Percentiles rank a stretch among this genome's conserved stretches.
Conservation (phyloP, 345 rosid species). For the Geranium brycei region DNA sequence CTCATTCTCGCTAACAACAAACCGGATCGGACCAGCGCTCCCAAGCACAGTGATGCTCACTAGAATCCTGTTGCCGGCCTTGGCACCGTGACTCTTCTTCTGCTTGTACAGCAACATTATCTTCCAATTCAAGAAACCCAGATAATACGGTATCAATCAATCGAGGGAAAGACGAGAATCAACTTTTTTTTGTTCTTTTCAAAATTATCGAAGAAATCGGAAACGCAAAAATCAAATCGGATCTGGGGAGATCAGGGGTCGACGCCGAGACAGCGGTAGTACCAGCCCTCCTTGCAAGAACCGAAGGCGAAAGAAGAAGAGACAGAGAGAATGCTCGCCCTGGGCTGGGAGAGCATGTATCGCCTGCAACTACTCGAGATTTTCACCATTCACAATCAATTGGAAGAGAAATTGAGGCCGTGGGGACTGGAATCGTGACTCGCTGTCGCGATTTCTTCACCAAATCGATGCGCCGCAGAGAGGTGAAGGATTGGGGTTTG, state of each 20-base stretch:
- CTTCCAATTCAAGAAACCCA: neutral
- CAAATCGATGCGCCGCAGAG: too few relatives aligned
- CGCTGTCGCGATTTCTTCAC: too few relatives aligned
- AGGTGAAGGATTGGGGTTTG: too few relatives aligned
- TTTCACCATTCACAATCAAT: conserved; percentile 91
- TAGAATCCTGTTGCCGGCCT: conserved; percentile 49
- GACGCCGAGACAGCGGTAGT: conserved; percentile 74
- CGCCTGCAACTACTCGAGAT: conserved; percentile 26
- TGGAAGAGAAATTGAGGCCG: too few relatives aligned
- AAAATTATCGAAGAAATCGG: neutral
- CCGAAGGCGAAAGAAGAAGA: conserved; percentile 48
- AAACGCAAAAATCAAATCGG: neutral
- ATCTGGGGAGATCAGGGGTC: conserved; percentile 38
- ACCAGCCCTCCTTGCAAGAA: conserved; percentile 87
- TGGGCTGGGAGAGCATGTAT: conserved; percentile 77
- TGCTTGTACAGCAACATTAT: conserved; percentile 58
- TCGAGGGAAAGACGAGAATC: conserved; percentile 1
- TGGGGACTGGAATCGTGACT: too few relatives aligned
- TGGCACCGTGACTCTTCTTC: conserved; percentile 40
- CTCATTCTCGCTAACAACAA: conserved; percentile 53
- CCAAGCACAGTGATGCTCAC: conserved; percentile 64
- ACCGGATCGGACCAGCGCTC: conserved; percentile 80
- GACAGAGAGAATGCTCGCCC: conserved; percentile 57
- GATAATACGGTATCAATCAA: neutral
- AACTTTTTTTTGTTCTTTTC: neutral